phyloP scores from a whole-genome alignment of 371 early-diverging fungal genomes.

The Mortierella sp. region DNA sequence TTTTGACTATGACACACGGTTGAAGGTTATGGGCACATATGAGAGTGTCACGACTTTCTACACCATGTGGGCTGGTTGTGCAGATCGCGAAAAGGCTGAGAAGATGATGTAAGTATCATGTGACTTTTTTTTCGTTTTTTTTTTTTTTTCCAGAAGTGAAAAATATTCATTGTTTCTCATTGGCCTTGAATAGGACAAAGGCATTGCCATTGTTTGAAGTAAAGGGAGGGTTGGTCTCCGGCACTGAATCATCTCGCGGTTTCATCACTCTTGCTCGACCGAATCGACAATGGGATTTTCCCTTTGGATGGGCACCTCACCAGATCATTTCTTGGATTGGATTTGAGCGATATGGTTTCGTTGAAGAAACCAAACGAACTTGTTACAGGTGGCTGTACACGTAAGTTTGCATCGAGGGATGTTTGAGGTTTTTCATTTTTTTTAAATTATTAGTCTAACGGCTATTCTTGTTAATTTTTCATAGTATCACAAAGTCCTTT shows the following conservation, averaged over 20 bases:
- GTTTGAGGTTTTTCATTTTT: no score
- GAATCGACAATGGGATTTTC: slow-evolving; percentile 97
- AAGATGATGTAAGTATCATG: slow-evolving; percentile 63
- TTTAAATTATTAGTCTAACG: background rate
- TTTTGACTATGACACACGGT: slow-evolving; percentile 85
- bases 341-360: slow-evolving; percentile 86
- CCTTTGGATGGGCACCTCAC: slow-evolving; percentile 98
- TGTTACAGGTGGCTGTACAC: slow-evolving; percentile 97
- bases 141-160: background rate
- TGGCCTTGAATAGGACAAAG: slow-evolving; percentile 1
- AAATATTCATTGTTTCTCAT: background rate
- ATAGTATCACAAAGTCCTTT: slow-evolving; percentile 89
- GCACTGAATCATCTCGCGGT: slow-evolving; percentile 37
- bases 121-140: background rate
- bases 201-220: slow-evolving; percentile 83
- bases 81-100: slow-evolving; percentile 75
- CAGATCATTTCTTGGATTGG: slow-evolving; percentile 97
- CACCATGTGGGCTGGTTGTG: slow-evolving; percentile 82
- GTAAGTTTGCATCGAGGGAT: slow-evolving; percentile 54
- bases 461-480: background rate
- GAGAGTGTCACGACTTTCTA: slow-evolving; percentile 84
- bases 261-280: slow-evolving; percentile 77
- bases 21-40: slow-evolving; percentile 67
- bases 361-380: slow-evolving; percentile 80
- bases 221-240: slow-evolving; percentile 51